Evolutionary conservation across 176 grass and related monocot species (phyloP), one percentile per base, ranked within the genome.

Genomic region (Musa troglodytarum): DNA sequence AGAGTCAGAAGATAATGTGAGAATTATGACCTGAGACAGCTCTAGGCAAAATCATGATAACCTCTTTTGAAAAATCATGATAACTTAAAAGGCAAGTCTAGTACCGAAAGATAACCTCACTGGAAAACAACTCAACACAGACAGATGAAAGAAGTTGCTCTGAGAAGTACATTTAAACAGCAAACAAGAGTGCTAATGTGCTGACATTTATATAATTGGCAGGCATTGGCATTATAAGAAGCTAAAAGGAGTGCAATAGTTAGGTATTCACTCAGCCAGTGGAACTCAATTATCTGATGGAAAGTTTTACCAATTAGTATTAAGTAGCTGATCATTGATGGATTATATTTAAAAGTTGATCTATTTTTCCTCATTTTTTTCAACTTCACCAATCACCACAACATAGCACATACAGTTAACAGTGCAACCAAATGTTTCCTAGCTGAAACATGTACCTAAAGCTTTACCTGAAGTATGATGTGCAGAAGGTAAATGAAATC

Each of bases 401-500:
- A 19, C 15, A 59, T n/a, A 59, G 1, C n/a, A 59, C 3, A 1
- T 61, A 7, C 17, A n/a, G 2, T 61, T 7, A 61, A 61, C 16
- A 61, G 17, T 21, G 17, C 0, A 17, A 61, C 57, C 57, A 61
- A 19, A 8, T 21, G 16, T 7, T 61, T n/a, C 57, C 16, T 20
- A 61, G 57, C 57, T 61, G n/a, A 8, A 61, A n/a, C 15, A 61
- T n/a, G 8, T 61, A n/a, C 15, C 57, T 8, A 61, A n/a, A 20
- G 14, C 4, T 61, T 61, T 85, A 93, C 94, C 88, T 98, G 94
- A 88, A 98, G 94, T 85, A 98, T 78, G 86, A 98, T 98, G 75
- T 98, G 94, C 9, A 93, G 63, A 50, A 93, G 81, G 85, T 98
- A 98, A 80, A 93, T 93, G 67, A 85, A 82, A 91, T 98, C 94